These are phyloP conservation scores for Astrothelium subdiscretum DNA, from an alignment of 495 filamentous ascomycete genomes.

Conservation along the genomic window DNA sequence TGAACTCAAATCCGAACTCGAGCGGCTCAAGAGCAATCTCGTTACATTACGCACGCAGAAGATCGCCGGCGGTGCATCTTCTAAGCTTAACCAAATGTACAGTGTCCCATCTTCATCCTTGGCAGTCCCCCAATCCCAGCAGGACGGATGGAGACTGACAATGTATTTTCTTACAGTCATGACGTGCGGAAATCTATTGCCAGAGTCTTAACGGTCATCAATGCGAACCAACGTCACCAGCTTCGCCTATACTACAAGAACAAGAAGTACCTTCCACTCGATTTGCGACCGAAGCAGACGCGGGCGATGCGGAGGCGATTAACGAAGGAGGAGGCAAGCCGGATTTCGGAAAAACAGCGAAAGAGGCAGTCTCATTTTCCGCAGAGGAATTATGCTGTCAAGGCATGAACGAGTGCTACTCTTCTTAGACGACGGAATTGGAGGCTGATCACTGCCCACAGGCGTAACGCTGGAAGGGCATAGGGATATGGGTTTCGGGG, in stretches of 20 bases:
- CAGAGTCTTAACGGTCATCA: slow-evolving; percentile 96
- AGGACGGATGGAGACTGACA: not conserved
- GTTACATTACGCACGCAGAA: slow-evolving; percentile 91
- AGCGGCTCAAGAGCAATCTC: slow-evolving; percentile 75
- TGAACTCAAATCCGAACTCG: slow-evolving; percentile 74
- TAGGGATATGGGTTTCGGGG: not conserved
- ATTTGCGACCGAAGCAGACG: slow-evolving; percentile 94
- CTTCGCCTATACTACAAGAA: slow-evolving; percentile 98
- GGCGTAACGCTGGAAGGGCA: not conserved
- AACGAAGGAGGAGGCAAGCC: slow-evolving; percentile 74
- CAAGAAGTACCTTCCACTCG: slow-evolving; percentile 97
- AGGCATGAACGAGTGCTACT: slow-evolving; percentile 46
- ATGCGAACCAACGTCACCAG: slow-evolving; percentile 94
- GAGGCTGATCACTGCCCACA: not conserved
- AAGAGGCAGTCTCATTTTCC: slow-evolving; percentile 96
- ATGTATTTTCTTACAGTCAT: slow-evolving; percentile 47
- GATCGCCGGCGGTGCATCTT: slow-evolving; percentile 80
- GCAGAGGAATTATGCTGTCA: slow-evolving; percentile 94
- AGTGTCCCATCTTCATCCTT: slow-evolving; percentile 14
- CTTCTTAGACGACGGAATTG: not conserved
- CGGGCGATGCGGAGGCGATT: slow-evolving; percentile 88
- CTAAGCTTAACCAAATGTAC: slow-evolving; percentile 97
- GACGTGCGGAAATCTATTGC: slow-evolving; percentile 99
- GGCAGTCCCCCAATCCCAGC: not conserved
- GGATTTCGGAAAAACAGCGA: slow-evolving; percentile 75